Base-by-base conservation (phyloP, 2,329 filamentous ascomycete species). In the Hymenoscyphus scutula region DNA sequence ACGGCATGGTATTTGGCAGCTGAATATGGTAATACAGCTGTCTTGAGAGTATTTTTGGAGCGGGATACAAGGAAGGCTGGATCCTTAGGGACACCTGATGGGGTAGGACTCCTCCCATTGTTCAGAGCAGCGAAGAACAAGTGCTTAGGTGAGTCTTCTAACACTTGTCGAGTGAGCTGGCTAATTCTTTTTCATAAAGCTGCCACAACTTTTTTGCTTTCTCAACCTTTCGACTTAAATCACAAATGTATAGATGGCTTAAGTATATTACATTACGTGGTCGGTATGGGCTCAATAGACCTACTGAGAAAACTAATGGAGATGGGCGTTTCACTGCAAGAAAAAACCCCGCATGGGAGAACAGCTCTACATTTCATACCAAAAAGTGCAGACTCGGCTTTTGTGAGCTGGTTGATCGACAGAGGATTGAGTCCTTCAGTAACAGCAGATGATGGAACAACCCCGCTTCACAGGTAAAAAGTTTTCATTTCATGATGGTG, bases 291-390 rank as follows among this genome's bases (percentile, higher is more conserved):
- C n/a, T 59, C 38, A 1, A 25, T 53, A 8, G 27, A 53, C 5
- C 17, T 51, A 10, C 7, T 59, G 10, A 23, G 2, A 19, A 25
- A 19, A 25, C 17, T 59, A 7, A 1, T 34, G 17, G 29, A 32
- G 2, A 53, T 32, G 17, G 38, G n/a, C 1, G 5, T 27, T 27
- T 25, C 48, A 23, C 29, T 59, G 5, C 15, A 32, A 19, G 15
- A 59, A 34, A 53, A 8, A 13, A 34, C 57, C 1, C 5, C 23
- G 2, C 27, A 59, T 53, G 57, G 57, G 3, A 51, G 27, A 15
- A 59, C 38, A 23, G 57, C 5, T 17, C 41, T 59, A 8, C 57
- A 59, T 27, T 59, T 59, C 13, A 37, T 59, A 1, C 30, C 57
- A 6, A 6, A 37, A 1, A 1, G 17, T 11, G 13, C 53, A 17